Conservation (phyloP, 2,329 filamentous ascomycete genomes). For the Venturia asperata region DNA sequence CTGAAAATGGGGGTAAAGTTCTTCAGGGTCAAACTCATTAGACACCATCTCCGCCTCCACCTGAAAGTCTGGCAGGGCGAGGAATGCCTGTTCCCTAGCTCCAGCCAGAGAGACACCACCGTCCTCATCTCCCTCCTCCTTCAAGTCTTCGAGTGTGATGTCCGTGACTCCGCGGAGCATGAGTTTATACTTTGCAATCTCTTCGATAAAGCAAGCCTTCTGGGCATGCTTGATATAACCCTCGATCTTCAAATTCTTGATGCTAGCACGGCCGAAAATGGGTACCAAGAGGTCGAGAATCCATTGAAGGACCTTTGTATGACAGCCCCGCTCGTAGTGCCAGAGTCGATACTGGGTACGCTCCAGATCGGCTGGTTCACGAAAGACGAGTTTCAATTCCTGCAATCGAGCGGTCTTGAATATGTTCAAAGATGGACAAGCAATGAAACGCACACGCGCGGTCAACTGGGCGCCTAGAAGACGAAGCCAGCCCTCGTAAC, state of each 20-base stretch:
- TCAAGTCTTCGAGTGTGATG: background rate
- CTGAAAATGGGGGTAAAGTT: background rate
- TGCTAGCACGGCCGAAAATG: background rate
- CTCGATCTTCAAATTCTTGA: conserved; percentile 2
- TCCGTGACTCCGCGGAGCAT: background rate
- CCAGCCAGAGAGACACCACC: conserved; percentile 11
- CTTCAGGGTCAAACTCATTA: conserved; percentile 7
- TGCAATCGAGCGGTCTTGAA: background rate
- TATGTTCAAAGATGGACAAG: background rate
- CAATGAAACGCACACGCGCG: background rate
- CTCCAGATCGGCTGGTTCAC: background rate
- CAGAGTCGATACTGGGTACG: background rate
- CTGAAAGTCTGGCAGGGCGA: background rate
- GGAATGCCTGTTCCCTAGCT: background rate
- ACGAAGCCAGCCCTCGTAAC: conserved; percentile 2
- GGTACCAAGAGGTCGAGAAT: conserved; percentile 5
- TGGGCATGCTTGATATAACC: conserved; percentile 10
- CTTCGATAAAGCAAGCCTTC: conserved; percentile 4
- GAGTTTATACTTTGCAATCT: background rate
- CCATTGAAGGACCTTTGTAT: background rate
- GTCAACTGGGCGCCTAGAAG: background rate
- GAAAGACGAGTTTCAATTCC: background rate
- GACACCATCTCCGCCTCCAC: background rate
- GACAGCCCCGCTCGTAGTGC: background rate
- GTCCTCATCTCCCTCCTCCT: background rate